Percentiles rank a stretch among this genome's conserved stretches.
Conservation (phyloP, 1,284 basidiomycete genomes). For the Puccinia coronata region DNA sequence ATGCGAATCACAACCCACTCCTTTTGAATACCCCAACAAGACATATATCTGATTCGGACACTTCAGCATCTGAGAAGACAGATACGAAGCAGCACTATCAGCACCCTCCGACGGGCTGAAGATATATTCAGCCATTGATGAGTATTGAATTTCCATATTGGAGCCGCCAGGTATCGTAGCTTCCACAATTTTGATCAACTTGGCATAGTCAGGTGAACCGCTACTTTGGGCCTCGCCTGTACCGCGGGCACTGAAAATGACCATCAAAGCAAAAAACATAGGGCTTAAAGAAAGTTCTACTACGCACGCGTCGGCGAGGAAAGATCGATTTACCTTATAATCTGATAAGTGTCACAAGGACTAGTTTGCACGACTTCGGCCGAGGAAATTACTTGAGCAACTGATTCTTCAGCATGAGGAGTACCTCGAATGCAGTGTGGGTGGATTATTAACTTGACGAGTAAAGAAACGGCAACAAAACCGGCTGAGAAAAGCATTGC, state of each 20-base stretch:
- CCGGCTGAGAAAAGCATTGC: background rate
- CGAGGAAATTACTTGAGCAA: no score
- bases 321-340: background rate
- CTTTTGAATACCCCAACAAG: constrained; percentile 46
- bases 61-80: background rate
- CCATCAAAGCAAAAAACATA: no score
- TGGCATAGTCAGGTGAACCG: constrained; percentile 1
- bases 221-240: constrained; percentile 26
- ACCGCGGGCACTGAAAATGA: constrained; percentile 27
- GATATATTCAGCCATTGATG: constrained; percentile 12
- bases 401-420: no score
- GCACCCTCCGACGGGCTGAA: constrained; percentile 4
- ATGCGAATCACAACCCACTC: background rate
- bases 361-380: background rate
- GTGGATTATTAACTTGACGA: background rate
- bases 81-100: background rate
- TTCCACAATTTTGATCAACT: background rate
- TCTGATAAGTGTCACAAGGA: background rate
- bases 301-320: background rate
- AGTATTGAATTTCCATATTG: constrained; percentile 21
- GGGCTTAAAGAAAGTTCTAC: background rate
- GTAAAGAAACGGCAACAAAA: background rate
- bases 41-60: constrained; percentile 41
- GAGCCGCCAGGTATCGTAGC: constrained; percentile 6
- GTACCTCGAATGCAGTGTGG: no score